Percentiles rank a stretch among this genome's conserved stretches.
Conservation (phyloP, 23 red algal genomes). For the Agarophyton chilense region DNA sequence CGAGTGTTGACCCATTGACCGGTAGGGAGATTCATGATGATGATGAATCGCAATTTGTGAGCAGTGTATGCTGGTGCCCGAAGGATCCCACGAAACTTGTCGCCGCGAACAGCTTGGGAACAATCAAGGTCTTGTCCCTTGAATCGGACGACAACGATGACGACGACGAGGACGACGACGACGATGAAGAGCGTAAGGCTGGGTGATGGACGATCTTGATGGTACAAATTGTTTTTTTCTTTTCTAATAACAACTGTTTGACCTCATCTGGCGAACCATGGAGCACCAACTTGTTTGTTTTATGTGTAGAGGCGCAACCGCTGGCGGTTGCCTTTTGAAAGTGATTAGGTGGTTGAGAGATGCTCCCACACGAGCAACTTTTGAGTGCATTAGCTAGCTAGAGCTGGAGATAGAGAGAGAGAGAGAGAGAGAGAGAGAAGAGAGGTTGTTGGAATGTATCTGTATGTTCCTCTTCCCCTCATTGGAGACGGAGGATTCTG, state of each 20-base stretch:
- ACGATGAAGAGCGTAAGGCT: not conserved
- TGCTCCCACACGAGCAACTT: no score
- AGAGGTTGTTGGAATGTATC: no score
- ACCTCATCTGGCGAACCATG: not conserved
- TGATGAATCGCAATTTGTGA: constrained; percentile 67
- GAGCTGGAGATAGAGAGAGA: no score
- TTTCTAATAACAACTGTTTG: not conserved
- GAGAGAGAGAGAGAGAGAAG: no score
- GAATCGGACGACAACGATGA: constrained; percentile 28
- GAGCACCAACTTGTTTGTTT: not conserved
- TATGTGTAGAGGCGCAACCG: not conserved
- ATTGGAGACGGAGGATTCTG: no score
- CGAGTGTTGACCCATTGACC: constrained; percentile 66
- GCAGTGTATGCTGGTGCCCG: constrained; percentile 90
- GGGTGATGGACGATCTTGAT: not conserved
- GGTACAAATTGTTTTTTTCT: not conserved
- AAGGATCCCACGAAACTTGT: constrained; percentile 70
- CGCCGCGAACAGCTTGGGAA: constrained; percentile 87
- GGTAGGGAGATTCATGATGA: constrained; percentile 63
- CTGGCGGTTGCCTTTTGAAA: not conserved
- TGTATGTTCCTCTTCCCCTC: no score
- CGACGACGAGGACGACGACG: not conserved
- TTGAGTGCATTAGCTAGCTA: no score
- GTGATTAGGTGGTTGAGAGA: not conserved
- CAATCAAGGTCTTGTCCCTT: constrained; percentile 87